A percentile compares a stretch with the other conserved stretches of the same genome.
These are phyloP conservation scores for Xylariaceae sp. DNA, from an alignment of 2,329 filamentous ascomycete species.

Conservation along the genomic window DNA sequence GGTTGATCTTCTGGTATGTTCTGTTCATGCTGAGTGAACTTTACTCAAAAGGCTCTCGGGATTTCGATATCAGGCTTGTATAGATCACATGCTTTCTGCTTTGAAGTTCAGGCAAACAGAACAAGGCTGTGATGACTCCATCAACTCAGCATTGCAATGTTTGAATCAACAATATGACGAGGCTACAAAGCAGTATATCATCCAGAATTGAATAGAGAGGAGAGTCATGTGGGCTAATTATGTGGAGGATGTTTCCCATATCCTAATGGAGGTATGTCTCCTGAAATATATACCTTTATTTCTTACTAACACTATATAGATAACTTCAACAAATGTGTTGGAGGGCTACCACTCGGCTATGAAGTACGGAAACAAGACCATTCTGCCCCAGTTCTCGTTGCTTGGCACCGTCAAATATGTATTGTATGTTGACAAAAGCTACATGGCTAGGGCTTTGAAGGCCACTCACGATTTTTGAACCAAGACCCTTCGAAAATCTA, in stretches of 20 bases:
- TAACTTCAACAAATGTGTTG: background rate
- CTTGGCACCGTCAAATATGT: background rate
- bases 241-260: background rate
- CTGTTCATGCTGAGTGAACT: background rate
- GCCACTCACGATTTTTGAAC: background rate
- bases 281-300: background rate
- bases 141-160: background rate
- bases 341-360: background rate
- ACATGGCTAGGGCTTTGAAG: background rate
- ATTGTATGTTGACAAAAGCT: background rate
- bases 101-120: background rate
- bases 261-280: background rate
- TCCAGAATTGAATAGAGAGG: background rate
- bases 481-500: background rate
- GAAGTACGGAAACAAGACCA: background rate
- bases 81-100: background rate
- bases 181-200: background rate
- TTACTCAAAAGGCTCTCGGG: background rate
- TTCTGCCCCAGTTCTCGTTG: background rate
- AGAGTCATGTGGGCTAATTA: background rate
- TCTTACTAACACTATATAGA: background rate
- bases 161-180: background rate
- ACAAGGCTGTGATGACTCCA: background rate
- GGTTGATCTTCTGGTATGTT: background rate
- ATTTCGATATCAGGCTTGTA: background rate